Percentiles rank a stretch among this genome's conserved stretches.
phyloP scores from a whole-genome alignment of 2,329 filamentous ascomycete species.

The Saccharata proteae region DNA sequence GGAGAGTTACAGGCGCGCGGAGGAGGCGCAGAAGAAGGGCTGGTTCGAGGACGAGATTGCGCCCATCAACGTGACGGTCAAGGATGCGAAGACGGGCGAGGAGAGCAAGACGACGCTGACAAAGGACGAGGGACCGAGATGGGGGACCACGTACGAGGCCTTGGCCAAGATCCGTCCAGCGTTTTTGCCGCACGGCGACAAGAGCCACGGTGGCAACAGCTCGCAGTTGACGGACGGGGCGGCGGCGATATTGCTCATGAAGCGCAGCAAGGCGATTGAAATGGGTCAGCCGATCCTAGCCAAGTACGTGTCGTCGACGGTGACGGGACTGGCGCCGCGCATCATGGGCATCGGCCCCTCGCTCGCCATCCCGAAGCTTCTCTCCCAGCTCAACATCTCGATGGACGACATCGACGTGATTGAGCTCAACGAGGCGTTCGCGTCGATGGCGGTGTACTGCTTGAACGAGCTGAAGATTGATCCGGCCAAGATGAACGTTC shows the following conservation, averaged over 20 bases:
- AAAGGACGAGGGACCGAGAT: slow-evolving; percentile 76
- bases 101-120: slow-evolving; percentile 70
- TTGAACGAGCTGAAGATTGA: slow-evolving; percentile 77
- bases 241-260: slow-evolving; percentile 91
- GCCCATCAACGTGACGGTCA: slow-evolving; percentile 74
- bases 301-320: slow-evolving; percentile 76
- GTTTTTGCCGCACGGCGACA: slow-evolving; percentile 83
- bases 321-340: slow-evolving; percentile 82
- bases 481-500: slow-evolving; percentile 84
- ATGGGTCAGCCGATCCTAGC: slow-evolving; percentile 83
- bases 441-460: slow-evolving; percentile 88
- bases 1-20: slow-evolving; percentile 81
- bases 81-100: slow-evolving; percentile 84
- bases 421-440: slow-evolving; percentile 99
- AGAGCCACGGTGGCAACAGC: slow-evolving; percentile 93
- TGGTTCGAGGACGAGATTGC: slow-evolving; percentile 87
- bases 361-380: slow-evolving; percentile 87
- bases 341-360: slow-evolving; percentile 95
- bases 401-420: slow-evolving; percentile 87
- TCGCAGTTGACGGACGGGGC: slow-evolving; percentile 90
- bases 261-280: slow-evolving; percentile 75
- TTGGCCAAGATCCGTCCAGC: slow-evolving; percentile 84
- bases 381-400: slow-evolving; percentile 73
- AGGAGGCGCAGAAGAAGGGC: slow-evolving; percentile 73
- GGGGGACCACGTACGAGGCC: slow-evolving; percentile 77